Evolutionary conservation across 352 stramenopile species (phyloP).

Genomic region (Globisporangium nodosum): DNA sequence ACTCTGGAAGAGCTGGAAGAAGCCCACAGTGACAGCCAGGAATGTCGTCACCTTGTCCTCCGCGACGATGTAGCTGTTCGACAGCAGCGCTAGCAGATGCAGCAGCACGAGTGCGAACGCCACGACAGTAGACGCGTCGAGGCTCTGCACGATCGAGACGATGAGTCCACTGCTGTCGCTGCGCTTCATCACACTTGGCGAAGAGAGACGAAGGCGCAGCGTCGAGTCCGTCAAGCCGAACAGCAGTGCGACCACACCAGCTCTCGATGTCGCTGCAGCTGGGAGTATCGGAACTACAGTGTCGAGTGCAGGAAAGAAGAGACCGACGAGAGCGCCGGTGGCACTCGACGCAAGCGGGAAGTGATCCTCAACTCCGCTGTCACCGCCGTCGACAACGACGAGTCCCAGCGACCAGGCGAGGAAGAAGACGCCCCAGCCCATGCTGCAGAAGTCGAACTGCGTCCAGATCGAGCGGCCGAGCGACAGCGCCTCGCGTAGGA

Average conservation of each 20-base stretch:
- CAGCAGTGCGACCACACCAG: conserved; percentile 1
- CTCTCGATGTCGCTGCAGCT: conserved; percentile 6
- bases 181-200: neutral
- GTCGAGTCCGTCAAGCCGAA: conserved; percentile 10
- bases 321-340: conserved; percentile 2
- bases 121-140: conserved; percentile 19
- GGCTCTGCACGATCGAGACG: neutral
- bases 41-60: conserved; percentile 71
- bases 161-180: neutral
- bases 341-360: conserved; percentile 3
- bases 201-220: neutral
- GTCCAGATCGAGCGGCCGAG: conserved; percentile 81
- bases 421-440: conserved; percentile 60
- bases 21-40: conserved; percentile 42
- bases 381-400: conserved; percentile 4
- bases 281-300: conserved; percentile 8
- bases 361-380: neutral
- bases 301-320: conserved; percentile 8
- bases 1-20: conserved; percentile 31
- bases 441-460: conserved; percentile 79
- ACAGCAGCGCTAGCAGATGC: conserved; percentile 61
- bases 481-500: conserved; percentile 57
- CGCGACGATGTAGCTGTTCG: conserved; percentile 85
- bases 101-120: conserved; percentile 43
- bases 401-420: conserved; percentile 35